Evolutionary conservation across 495 filamentous ascomycete genomes (phyloP).

Genomic region (Podospora anserina): DNA sequence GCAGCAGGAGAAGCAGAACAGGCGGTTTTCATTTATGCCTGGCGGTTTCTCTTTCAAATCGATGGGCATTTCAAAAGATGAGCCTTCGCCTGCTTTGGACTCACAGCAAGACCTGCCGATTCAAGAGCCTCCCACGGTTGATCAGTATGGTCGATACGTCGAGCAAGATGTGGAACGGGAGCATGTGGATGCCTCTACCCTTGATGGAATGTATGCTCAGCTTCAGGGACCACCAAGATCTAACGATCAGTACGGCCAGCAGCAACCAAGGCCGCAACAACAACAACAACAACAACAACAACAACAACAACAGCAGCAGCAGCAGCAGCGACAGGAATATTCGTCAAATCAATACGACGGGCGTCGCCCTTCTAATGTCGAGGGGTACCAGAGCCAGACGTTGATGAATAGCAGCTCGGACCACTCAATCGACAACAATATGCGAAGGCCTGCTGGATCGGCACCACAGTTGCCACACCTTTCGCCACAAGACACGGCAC

Average conservation of each 20-base stretch:
- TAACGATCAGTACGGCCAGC: constrained; percentile 18
- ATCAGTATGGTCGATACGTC: constrained; percentile 40
- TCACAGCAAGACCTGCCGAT: constrained; percentile 48
- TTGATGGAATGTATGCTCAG: constrained; percentile 45
- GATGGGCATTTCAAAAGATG: constrained; percentile 50
- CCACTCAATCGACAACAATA: constrained; percentile 41
- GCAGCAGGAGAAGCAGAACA: constrained; percentile 48
- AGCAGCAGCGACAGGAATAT: constrained; percentile 14
- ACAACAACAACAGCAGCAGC: constrained; percentile 1
- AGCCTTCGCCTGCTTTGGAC: constrained; percentile 35
- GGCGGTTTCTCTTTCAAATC: constrained; percentile 66
- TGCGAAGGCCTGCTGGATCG: constrained; percentile 32
- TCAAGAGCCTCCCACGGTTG: constrained; percentile 43
- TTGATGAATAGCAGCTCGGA: constrained; percentile 48
- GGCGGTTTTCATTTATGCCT: constrained; percentile 80
- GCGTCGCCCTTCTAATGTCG: constrained; percentile 31
- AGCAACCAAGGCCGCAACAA: constrained; percentile 12
- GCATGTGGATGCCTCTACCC: constrained; percentile 32
- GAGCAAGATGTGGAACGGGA: constrained; percentile 33
- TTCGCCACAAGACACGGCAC: constrained; percentile 27
- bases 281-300: not conserved
- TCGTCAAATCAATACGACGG: constrained; percentile 31
- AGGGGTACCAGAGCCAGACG: constrained; percentile 42
- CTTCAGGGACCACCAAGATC: constrained; percentile 31
- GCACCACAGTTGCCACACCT: constrained; percentile 35